A percentile compares a stretch with the other conserved stretches of the same genome.
phyloP scores from a whole-genome alignment of 2,329 filamentous ascomycete species.

The Aspergillus sp. region DNA sequence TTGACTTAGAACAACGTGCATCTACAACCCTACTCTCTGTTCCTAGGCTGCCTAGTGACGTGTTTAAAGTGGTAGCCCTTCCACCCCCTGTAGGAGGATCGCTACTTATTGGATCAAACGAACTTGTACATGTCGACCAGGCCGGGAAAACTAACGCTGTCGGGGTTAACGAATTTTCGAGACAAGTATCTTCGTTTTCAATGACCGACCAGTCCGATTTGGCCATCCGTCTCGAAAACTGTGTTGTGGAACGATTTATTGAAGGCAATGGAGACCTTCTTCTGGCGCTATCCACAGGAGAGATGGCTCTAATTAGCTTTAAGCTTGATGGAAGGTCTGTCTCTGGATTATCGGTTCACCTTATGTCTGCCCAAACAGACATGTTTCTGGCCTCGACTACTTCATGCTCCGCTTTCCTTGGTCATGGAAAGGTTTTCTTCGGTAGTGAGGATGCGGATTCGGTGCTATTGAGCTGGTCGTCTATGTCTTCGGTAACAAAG shows the following conservation, averaged over 20 bases:
- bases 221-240: conserved; percentile 76
- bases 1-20: conserved; percentile 89
- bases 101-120: conserved; percentile 81
- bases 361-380: conserved; percentile 62
- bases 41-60: conserved; percentile 78
- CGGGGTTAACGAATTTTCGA: conserved; percentile 87
- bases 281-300: conserved; percentile 75
- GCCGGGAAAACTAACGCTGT: conserved; percentile 90
- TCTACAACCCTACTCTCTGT: conserved; percentile 92
- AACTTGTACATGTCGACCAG: conserved; percentile 93
- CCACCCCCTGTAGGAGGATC: conserved; percentile 86
- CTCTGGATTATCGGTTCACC: conserved; percentile 74
- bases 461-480: conserved; percentile 74
- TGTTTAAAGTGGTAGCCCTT: conserved; percentile 78
- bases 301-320: conserved; percentile 74
- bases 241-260: conserved; percentile 73
- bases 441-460: conserved; percentile 85
- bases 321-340: conserved; percentile 87
- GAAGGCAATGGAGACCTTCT: conserved; percentile 78
- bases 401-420: conserved; percentile 69
- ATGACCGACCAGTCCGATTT: conserved; percentile 84
- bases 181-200: conserved; percentile 76
- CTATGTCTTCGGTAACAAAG: conserved; percentile 60
- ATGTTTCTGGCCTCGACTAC: conserved; percentile 60
- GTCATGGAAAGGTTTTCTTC: conserved; percentile 71